Conservation (phyloP, 2,329 filamentous ascomycete genomes). For the Xylaria sp. region DNA sequence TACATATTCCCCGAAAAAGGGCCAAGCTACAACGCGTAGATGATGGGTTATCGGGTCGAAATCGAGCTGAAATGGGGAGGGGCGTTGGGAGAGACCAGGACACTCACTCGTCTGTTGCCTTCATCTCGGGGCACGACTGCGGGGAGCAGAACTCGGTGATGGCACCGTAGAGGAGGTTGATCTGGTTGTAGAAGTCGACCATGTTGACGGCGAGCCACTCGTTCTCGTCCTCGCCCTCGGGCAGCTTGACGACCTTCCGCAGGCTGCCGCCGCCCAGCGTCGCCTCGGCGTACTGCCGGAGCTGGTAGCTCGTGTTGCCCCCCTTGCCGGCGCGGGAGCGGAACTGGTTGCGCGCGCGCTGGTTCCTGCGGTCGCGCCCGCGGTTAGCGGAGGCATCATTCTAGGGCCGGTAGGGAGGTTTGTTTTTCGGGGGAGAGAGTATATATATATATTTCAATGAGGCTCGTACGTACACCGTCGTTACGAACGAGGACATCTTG, state of each 20-base stretch:
- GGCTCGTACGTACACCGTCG: constrained; percentile 56
- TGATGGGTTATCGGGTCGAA: background rate
- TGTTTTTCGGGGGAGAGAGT: constrained; percentile 34
- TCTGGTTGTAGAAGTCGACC: constrained; percentile 99
- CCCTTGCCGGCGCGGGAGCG: constrained; percentile 85
- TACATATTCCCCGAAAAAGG: no score
- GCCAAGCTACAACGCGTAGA: no score
- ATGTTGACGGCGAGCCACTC: constrained; percentile 99
- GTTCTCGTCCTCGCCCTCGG: constrained; percentile 95
- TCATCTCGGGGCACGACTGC: constrained; percentile 97
- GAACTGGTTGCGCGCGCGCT: constrained; percentile 87
- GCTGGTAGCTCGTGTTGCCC: constrained; percentile 82
- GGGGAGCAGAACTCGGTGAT: constrained; percentile 99
- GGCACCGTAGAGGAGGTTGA: constrained; percentile 97
- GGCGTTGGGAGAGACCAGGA: background rate
- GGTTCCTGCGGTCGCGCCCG: constrained; percentile 62
- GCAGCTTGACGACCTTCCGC: constrained; percentile 93
- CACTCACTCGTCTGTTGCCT: constrained; percentile 94
- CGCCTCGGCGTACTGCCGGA: constrained; percentile 97
- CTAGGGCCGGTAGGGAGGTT: constrained; percentile 42
- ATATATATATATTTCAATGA: constrained; percentile 25
- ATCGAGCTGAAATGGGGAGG: background rate
- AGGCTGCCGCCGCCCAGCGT: constrained; percentile 93
- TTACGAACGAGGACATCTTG: constrained; percentile 77
- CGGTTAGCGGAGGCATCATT: constrained; percentile 36